These are phyloP conservation scores for Botryotinia convoluta DNA, from an alignment of 2,329 filamentous ascomycete genomes.

Conservation along the genomic window DNA sequence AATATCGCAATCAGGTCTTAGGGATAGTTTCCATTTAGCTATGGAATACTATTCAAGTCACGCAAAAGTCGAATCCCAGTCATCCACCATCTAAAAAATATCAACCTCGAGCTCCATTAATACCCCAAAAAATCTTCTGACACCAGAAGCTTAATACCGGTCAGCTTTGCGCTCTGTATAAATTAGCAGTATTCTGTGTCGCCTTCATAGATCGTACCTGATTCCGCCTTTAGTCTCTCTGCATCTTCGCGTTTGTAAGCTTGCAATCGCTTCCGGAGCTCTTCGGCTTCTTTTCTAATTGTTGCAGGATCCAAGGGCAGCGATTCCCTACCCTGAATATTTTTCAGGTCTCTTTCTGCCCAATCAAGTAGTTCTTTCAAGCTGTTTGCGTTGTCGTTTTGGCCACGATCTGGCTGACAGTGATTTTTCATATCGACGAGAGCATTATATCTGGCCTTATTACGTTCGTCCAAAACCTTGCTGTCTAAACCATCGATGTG, in stretches of 20 bases:
- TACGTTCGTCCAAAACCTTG: not conserved
- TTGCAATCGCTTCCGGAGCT: not conserved
- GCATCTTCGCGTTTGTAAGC: not conserved
- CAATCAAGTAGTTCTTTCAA: not conserved
- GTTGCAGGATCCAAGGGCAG: not conserved
- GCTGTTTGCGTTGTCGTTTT: not conserved
- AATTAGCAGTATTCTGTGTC: not conserved
- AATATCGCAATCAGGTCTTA: not conserved
- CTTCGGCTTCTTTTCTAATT: not conserved
- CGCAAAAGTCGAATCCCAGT: not conserved
- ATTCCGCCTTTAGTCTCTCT: not conserved
- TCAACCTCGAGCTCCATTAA: not conserved
- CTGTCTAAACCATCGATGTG: not conserved
- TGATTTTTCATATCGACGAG: not conserved
- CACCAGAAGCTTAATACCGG: not conserved
- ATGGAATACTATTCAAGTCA: not conserved
- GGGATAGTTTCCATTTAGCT: not conserved
- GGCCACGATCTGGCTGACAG: not conserved
- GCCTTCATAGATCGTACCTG: not conserved
- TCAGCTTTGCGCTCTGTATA: not conserved
- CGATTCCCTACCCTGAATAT: too few relatives aligned
- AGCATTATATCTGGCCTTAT: not conserved
- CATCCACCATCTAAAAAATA: not conserved
- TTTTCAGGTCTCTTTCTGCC: not conserved
- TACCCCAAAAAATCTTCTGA: not conserved